These are phyloP conservation scores for Rhodotorula glutinis DNA, from an alignment of 1,284 basidiomycete genomes.

Conservation along the genomic window DNA sequence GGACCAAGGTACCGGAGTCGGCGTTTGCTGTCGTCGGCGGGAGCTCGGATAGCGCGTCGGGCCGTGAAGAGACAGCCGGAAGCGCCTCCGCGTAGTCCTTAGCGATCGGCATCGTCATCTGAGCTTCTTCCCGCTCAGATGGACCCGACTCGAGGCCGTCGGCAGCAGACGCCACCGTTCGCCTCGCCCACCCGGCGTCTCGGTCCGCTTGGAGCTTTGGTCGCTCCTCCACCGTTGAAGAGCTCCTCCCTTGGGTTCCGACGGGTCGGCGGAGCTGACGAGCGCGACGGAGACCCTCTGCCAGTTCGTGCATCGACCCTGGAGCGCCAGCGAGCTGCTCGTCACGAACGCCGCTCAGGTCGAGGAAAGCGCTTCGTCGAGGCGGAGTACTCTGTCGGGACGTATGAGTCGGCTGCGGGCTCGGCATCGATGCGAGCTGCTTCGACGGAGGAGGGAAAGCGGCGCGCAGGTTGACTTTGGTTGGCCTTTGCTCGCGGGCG, in stretches of 20 bases:
- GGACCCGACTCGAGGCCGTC: too few species aligned
- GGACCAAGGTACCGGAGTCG: background rate
- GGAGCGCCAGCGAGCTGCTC: background rate
- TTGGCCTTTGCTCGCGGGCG: background rate
- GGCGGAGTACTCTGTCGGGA: too few species aligned
- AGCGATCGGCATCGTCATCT: too few species aligned
- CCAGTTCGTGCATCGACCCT: background rate
- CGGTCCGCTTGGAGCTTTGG: too few species aligned
- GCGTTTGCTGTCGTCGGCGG: background rate
- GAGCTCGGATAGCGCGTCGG: background rate
- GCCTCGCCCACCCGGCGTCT: too few species aligned
- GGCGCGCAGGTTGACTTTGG: constrained; percentile 7
- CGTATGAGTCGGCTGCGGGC: too few species aligned
- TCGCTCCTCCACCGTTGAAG: background rate
- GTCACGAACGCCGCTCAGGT: background rate
- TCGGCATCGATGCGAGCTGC: too few species aligned
- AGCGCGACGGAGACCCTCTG: background rate
- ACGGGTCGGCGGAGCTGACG: background rate
- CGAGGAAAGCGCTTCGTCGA: background rate
- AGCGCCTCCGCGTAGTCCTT: too few species aligned
- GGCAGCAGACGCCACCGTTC: too few species aligned
- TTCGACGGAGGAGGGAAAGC: constrained; percentile 1
- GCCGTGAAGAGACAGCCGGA: too few species aligned
- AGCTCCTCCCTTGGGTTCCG: background rate
- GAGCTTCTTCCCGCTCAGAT: too few species aligned